Base-by-base conservation (phyloP, 306 rosid genomes). In the Corylus americana region DNA sequence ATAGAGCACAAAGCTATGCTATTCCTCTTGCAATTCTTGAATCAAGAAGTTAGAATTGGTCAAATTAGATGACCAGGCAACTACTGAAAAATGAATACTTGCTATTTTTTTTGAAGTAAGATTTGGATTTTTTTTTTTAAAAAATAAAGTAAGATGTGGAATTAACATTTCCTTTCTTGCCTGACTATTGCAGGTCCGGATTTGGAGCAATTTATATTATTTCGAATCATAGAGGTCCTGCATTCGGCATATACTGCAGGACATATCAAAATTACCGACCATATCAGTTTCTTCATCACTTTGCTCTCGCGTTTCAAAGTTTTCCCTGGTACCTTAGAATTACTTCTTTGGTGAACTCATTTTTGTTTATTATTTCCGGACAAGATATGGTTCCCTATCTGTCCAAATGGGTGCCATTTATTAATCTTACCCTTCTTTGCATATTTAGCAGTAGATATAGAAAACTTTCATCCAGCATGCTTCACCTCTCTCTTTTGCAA, bases 171-270 rank as follows among this genome's bases (percentile, higher is more conserved):
- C 48, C 39, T 70, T 80, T 82, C 49, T 71, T 55, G 62, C 69
- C 45, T 71, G 20, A 66, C 44, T 31, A 61, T 83, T 84, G 81
- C 88, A 95, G 98, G 92, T 81, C 90, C 88, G 45, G 91, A 89
- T 85, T 80, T 93, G 80, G 94, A 91, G n/a, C 87, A 90, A 4
- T 25, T 29, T 49, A 69, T 73, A 57, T 73, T 90, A 77, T 85
- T 87, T 74, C 88, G 92, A 44, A 82, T 73, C 18, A 66, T 93
- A 14, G 97, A 93, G 84, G 80, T 91, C 82, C 87, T 95, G 73
- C 82, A 93, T 82, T 90, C 91, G 25, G 84, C 93, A 62, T 93
- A 89, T 80, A 81, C 73, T 72, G 88, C 76, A 31, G 96, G 97
- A 57, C 86, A 76, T 49, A 80, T 93, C 45, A 79, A 78, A 77